Evolutionary conservation across 1,284 basidiomycete species (phyloP), one percentile per base, ranked within the genome.

Genomic region (Inonotus obliquus): DNA sequence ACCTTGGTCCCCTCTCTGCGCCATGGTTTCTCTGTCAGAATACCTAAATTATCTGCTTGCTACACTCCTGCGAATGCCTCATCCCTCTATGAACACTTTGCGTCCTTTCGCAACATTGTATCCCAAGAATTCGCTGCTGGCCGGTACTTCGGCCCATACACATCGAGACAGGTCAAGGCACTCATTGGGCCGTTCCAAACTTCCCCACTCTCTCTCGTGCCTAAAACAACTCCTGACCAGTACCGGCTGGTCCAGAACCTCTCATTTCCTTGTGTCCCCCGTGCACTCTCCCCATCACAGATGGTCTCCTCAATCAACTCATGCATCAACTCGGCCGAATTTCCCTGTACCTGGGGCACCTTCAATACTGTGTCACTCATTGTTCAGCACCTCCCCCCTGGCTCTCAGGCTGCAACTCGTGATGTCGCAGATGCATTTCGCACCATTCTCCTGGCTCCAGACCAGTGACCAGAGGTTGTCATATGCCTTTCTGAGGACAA

Each of bases 221-320:
- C 72, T 0, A 78, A 79, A 56, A 60, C 71, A 0, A 69, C 70
- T 17, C 68, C 67, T 0, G 69, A 68, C 0, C 73, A 73, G 48
- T 75, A 68, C 38, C 49, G 68, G 0, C 51, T 74, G 0, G 68
- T 81, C 0, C 77, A 81, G 13, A 76, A 81, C 53, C 71, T 77
- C 11, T 81, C 78, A 0, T 71, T 67, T 59, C 73, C 74, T 2
- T 53, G 65, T 23, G 17, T n/a, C 0, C 69, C 70, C 0, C 10
- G 54, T 1, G 6, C 14, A 14, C 37, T 6, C 37, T 38, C 37
- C 7, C 37, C 37, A 38, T 38, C 37, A 38, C 14, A 6, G 7
- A 4, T 5, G 2, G 5, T 60, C 1, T 37, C 54, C 0, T 79
- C 76, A 0, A 72, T 81, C 39, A 81, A 80, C 59, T 71, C 61